Percentiles rank a stretch among this genome's conserved stretches.
These are phyloP conservation scores for Cyclospora cayetanensis DNA, from an alignment of 169 alveolate genomes.

Conservation along the genomic window DNA sequence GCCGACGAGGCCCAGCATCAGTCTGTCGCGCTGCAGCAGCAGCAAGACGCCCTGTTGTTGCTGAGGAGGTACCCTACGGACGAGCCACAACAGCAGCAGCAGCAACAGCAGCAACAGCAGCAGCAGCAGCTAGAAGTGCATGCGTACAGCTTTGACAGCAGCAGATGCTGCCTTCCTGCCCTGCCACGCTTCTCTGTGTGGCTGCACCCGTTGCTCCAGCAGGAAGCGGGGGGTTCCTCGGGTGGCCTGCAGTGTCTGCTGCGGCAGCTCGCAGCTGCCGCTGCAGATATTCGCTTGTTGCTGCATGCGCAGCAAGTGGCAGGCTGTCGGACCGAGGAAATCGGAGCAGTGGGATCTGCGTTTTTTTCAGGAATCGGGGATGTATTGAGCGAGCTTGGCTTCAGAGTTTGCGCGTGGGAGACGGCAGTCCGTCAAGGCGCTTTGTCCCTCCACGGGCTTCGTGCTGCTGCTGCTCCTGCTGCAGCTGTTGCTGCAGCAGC, in stretches of 20 bases:
- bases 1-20: neutral
- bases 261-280: neutral
- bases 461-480: slow-evolving; percentile 21
- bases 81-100: too few species aligned
- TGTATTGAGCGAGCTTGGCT: neutral
- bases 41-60: too few species aligned
- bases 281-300: too few species aligned
- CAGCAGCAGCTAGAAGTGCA: neutral
- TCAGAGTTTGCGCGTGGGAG: neutral
- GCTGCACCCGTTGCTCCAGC: slow-evolving; percentile 22
- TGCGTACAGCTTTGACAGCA: neutral
- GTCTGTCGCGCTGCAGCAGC: neutral
- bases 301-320: neutral
- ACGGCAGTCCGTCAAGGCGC: neutral
- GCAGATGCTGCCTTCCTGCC: neutral
- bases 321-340: neutral
- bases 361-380: neutral
- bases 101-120: slow-evolving; percentile 19
- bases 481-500: slow-evolving; percentile 16
- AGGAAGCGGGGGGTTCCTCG: neutral
- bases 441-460: neutral
- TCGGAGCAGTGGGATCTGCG: neutral
- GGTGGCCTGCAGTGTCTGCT: neutral
- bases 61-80: too few species aligned
- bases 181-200: neutral